Percentiles rank a stretch among this genome's conserved stretches.
Conservation (phyloP, 495 filamentous ascomycete genomes). For the Podospora australis region DNA sequence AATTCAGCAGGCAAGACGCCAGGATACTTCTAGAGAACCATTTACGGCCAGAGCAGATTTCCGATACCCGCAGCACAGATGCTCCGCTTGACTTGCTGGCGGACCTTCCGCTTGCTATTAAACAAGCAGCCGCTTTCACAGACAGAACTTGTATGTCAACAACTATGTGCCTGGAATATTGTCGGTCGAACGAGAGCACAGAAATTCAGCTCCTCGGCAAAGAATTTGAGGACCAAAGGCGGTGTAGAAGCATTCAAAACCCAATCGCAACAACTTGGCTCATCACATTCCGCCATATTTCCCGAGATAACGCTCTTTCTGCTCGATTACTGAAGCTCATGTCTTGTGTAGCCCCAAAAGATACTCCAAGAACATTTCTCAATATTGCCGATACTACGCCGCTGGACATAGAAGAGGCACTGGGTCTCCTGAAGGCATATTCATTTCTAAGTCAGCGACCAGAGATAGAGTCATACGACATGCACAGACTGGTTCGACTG, state of each 20-base stretch:
- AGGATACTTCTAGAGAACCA: slow-evolving; percentile 8
- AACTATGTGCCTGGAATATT: background rate
- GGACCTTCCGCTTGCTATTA: slow-evolving; percentile 40
- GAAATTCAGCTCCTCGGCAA: slow-evolving; percentile 17
- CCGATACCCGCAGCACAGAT: slow-evolving; percentile 3
- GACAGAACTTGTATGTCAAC: background rate
- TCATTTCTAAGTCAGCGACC: background rate
- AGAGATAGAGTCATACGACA: background rate
- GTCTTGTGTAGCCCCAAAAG: background rate
- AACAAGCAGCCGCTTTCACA: slow-evolving; percentile 33
- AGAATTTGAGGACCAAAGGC: slow-evolving; percentile 10
- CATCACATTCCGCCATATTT: slow-evolving; percentile 34
- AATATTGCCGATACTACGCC: background rate
- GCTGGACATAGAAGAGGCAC: background rate
- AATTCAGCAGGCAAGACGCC: background rate
- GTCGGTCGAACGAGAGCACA: slow-evolving; percentile 9
- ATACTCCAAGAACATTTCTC: no score
- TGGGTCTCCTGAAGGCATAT: background rate
- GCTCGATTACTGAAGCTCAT: slow-evolving; percentile 14
- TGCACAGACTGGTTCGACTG: background rate
- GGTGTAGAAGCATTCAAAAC: slow-evolving; percentile 23
- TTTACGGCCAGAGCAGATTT: slow-evolving; percentile 8
- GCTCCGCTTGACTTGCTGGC: slow-evolving; percentile 31
- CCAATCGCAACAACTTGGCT: slow-evolving; percentile 29
- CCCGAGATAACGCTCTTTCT: slow-evolving; percentile 24